A percentile compares a stretch with the other conserved stretches of the same genome.
Conservation (phyloP, 805 yeast genomes). For the Zygosaccharomyces bailii region DNA sequence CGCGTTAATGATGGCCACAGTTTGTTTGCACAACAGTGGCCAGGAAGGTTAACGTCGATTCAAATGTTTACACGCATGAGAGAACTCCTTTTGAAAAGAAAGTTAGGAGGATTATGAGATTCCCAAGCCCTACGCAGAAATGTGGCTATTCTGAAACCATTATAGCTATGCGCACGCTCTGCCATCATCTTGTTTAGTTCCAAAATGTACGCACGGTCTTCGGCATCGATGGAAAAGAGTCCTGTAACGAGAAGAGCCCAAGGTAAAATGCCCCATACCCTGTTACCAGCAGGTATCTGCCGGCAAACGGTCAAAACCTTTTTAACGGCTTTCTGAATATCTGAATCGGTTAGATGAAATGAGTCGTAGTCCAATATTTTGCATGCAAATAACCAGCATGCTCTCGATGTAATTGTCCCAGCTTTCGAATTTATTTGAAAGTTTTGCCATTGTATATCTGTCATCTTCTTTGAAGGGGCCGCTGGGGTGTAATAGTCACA, state of each 20-base stretch:
- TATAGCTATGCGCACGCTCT: constrained; percentile 23
- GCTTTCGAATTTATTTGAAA: constrained; percentile 19
- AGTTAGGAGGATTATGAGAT: constrained; percentile 15
- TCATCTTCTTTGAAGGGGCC: constrained; percentile 16
- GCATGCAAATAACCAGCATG: constrained; percentile 21
- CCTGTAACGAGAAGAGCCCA: constrained; percentile 23
- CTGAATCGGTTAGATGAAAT: constrained; percentile 12
- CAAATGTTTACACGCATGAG: constrained; percentile 21
- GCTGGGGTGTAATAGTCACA: constrained; percentile 23
- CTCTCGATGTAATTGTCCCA: constrained; percentile 20
- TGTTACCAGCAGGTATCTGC: constrained; percentile 21
- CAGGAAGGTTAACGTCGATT: no score
- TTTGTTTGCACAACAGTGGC: no score
- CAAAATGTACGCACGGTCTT: constrained; percentile 17
- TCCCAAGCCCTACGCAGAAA: constrained; percentile 23
- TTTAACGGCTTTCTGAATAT: constrained; percentile 17
- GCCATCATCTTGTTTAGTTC: constrained; percentile 18
- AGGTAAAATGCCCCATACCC: constrained; percentile 22
- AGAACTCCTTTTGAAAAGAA: constrained; percentile 17
- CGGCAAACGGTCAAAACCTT: constrained; percentile 15
- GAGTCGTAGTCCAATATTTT: constrained; percentile 17
- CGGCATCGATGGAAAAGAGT: constrained; percentile 12
- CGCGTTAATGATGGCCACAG: no score
- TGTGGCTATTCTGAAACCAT: constrained; percentile 18
- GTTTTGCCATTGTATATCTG: constrained; percentile 17